A percentile compares a stretch with the other conserved stretches of the same genome.
phyloP scores from a whole-genome alignment of 495 filamentous ascomycete genomes.

The Rhizodiscina lignyota region DNA sequence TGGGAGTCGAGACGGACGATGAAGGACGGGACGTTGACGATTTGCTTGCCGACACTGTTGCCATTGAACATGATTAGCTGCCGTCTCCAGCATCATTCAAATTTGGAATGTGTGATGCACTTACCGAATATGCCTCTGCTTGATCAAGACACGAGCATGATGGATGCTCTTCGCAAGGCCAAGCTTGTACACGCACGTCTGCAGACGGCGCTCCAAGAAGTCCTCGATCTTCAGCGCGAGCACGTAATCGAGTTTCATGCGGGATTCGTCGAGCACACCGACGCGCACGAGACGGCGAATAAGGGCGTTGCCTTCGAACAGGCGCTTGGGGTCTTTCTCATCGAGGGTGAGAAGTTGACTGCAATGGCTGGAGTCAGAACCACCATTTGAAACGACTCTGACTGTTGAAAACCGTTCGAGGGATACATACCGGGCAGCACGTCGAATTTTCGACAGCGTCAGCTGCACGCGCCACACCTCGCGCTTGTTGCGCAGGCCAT shows the following conservation, averaged over 20 bases:
- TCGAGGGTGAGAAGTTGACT: constrained; percentile 99
- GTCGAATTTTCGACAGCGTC: constrained; percentile 99
- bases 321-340: constrained; percentile 99
- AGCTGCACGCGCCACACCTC: constrained; percentile 99
- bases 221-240: constrained; percentile 94
- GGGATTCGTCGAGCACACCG: constrained; percentile 97
- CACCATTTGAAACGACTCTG: not conserved
- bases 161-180: constrained; percentile 99
- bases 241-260: constrained; percentile 99
- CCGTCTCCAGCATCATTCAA: not conserved
- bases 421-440: constrained; percentile 84
- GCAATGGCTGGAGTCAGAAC: constrained; percentile 5
- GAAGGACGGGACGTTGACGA: constrained; percentile 99
- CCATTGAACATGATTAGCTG: constrained; percentile 1
- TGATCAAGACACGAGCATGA: constrained; percentile 98
- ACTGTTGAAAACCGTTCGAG: not conserved
- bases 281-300: constrained; percentile 99
- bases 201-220: constrained; percentile 97
- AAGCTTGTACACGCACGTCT: constrained; percentile 99
- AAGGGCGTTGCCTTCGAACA: constrained; percentile 99
- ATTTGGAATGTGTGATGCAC: constrained; percentile 3
- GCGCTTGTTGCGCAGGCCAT: constrained; percentile 98
- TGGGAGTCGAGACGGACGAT: constrained; percentile 98
- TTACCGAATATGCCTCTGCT: constrained; percentile 92
- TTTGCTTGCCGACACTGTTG: constrained; percentile 87